Percentiles rank a stretch among this genome's conserved stretches.
Evolutionary conservation across 2,329 filamentous ascomycete species (phyloP).

Genomic region (Penicillium sp.): DNA sequence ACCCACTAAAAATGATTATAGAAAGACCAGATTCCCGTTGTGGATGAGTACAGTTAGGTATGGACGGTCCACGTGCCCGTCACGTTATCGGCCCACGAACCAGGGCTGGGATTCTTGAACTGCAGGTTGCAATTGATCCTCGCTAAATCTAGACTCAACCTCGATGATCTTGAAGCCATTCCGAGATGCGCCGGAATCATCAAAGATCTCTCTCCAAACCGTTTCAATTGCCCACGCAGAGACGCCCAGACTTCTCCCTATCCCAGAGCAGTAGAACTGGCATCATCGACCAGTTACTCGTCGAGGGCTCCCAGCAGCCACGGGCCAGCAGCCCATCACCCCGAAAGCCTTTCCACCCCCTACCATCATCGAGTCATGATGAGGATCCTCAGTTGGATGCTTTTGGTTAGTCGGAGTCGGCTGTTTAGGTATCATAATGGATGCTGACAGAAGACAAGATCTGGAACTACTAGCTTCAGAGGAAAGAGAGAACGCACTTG

Average conservation of each 20-base stretch:
- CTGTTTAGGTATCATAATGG: background rate
- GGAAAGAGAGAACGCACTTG: constrained; percentile 9
- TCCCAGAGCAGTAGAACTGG: constrained; percentile 10
- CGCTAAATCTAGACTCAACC: background rate
- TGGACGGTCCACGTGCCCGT: constrained; percentile 8
- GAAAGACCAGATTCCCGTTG: no score
- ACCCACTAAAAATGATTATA: background rate
- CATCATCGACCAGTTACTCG: constrained; percentile 24
- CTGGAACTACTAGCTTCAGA: constrained; percentile 38
- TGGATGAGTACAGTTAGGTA: background rate
- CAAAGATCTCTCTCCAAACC: constrained; percentile 6
- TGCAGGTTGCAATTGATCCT: background rate
- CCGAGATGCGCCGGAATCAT: constrained; percentile 20
- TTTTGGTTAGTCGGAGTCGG: constrained; percentile 44
- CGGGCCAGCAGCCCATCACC: constrained; percentile 3
- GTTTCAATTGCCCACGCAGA: constrained; percentile 10
- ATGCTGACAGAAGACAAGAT: constrained; percentile 25
- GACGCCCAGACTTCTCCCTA: constrained; percentile 11
- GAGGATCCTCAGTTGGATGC: constrained; percentile 43
- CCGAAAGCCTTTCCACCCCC: background rate
- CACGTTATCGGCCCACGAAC: constrained; percentile 2
- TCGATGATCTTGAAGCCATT: background rate
- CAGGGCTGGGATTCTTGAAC: background rate
- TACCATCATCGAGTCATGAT: constrained; percentile 8
- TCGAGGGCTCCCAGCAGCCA: constrained; percentile 23